Evolutionary conservation across 202 grass and related monocot species (phyloP).

Genomic region (Digitaria exilis): DNA sequence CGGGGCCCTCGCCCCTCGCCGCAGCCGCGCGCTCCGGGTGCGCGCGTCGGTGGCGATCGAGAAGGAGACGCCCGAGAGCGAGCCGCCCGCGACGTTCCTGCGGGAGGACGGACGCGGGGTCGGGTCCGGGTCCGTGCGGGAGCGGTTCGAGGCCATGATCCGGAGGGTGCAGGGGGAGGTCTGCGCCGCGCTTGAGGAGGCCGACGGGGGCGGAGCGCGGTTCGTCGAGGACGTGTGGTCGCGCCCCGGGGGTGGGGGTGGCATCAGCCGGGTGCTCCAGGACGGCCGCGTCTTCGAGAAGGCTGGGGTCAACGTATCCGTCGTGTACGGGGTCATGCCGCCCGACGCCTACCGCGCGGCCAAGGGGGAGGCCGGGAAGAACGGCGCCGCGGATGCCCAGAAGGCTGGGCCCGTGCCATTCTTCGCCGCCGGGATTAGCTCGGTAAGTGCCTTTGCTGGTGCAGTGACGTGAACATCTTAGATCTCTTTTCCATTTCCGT

Average conservation of each 20-base stretch:
- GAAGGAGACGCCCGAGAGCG: conserved; percentile 94
- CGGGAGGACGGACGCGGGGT: conserved; percentile 55
- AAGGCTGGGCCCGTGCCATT: conserved; percentile 85
- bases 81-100: conserved; percentile 87
- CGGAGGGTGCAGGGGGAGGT: conserved; percentile 83
- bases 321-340: conserved; percentile 95
- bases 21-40: conserved; percentile 36
- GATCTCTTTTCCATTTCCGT: conserved; percentile 7
- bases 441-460: conserved; percentile 47
- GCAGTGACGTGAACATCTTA: neutral
- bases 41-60: conserved; percentile 81
- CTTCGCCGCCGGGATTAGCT: conserved; percentile 93
- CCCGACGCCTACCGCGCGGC: conserved; percentile 94
- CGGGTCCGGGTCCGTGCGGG: conserved; percentile 72
- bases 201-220: conserved; percentile 62
- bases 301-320: conserved; percentile 92
- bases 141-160: conserved; percentile 96
- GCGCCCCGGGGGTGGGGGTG: conserved; percentile 77
- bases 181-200: conserved; percentile 83
- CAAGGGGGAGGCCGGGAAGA: conserved; percentile 62
- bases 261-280: conserved; percentile 94
- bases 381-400: conserved; percentile 34
- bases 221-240: conserved; percentile 99
- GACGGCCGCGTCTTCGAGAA: conserved; percentile 91
- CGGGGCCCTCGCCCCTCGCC: neutral